These are phyloP conservation scores for Nicotiana obtusifolia DNA, from an alignment of 257 asterid genomes.

Conservation along the genomic window DNA sequence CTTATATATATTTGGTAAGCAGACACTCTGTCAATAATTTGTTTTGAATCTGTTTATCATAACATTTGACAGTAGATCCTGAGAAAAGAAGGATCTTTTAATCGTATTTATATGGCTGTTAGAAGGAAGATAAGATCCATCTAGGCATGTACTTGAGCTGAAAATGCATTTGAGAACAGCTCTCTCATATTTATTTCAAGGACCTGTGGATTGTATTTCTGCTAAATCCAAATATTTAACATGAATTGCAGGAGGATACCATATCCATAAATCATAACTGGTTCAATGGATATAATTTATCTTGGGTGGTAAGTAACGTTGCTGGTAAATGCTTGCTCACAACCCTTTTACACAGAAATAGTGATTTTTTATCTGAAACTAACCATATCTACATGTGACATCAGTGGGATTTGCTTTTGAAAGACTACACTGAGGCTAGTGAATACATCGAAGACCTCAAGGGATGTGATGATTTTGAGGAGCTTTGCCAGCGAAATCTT, in stretches of 20 bases:
- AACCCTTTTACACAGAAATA: not conserved
- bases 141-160: not conserved
- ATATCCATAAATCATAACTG: slow-evolving; percentile 96
- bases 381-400: slow-evolving; percentile 9
- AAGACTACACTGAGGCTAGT: slow-evolving; percentile 79
- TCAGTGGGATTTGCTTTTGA: slow-evolving; percentile 93
- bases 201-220: not conserved
- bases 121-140: not conserved
- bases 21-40: not conserved
- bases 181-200: not conserved
- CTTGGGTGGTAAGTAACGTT: slow-evolving; percentile 69
- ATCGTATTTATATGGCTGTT: not conserved
- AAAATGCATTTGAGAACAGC: not conserved
- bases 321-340: not conserved
- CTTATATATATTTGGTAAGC: not conserved
- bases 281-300: slow-evolving; percentile 73
- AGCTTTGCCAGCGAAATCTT: slow-evolving; percentile 86
- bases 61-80: not conserved
- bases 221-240: slow-evolving; percentile 11
- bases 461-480: slow-evolving; percentile 92
- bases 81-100: not conserved
- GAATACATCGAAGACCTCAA: slow-evolving; percentile 79
- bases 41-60: not conserved
- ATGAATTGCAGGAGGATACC: slow-evolving; percentile 75
- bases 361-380: not conserved